Base-by-base conservation (phyloP, 2,329 filamentous ascomycete genomes). In the Penicillium sp. region DNA sequence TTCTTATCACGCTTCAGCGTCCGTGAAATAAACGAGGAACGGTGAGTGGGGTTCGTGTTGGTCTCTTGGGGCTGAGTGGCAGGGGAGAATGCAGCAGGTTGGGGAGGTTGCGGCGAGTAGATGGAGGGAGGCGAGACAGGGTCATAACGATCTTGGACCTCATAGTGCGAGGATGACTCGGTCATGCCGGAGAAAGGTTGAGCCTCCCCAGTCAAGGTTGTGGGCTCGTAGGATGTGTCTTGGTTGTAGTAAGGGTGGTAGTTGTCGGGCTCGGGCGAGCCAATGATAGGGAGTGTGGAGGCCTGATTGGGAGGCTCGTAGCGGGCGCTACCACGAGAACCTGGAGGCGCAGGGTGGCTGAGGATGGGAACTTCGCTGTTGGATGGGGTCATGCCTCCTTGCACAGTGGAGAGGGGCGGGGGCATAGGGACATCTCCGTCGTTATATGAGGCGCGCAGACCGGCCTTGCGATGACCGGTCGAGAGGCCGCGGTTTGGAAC, bases 111-210 rank as follows among this genome's bases (percentile, higher is more conserved):
- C 18, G 45, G 44, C n/a, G 71, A 85, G 88, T 41, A 95, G 75
- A 0, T 88, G 86, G 23, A 92, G 75, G 4, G 88, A 85, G 3
- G 88, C 81, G 42, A 95, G 79, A 70, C 93, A 86, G 12, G 89
- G 80, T 76, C 92, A 86, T 48, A 95, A 78, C 73, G 60, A 5
- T 61, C 57, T 7, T 48, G 45, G 13, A 54, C 31, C 34, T 61
- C 57, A 24, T 63, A 62, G 13, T 54, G 51, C 13, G 58, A 59
- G 39, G 59, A 46, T 1, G 57, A 54, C 36, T 39, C 36, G 9
- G 9, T 39, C 18, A 56, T 36, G 1, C 89, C 90, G 45, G 86
- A 89, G 75, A 95, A 89, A 1, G 89, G 91, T 70, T 38, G 44
- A 16, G 21, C 47, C 23, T 51, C 44, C 0, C 53, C 52, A 10